phyloP scores from a whole-genome alignment of 805 yeast genomes.

The Candida maris region DNA sequence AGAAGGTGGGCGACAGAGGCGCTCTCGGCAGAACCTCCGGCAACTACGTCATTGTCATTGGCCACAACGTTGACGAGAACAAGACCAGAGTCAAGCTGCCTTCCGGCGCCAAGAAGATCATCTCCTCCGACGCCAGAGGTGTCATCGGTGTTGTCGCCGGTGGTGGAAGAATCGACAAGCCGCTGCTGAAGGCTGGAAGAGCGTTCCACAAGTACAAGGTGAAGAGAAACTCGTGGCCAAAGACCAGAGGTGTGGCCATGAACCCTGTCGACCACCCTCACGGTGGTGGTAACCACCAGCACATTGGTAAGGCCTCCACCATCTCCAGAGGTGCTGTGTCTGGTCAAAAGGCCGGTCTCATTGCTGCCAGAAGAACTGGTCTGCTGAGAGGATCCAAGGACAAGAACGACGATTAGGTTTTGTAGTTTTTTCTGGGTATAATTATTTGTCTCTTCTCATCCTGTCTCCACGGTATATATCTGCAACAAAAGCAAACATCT shows the following conservation, averaged over 20 bases:
- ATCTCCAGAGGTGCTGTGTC: constrained; percentile 99
- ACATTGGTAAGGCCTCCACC: constrained; percentile 99
- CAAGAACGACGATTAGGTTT: constrained; percentile 32
- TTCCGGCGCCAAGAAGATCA: constrained; percentile 97
- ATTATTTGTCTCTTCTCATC: not conserved
- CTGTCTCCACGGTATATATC: too few relatives aligned
- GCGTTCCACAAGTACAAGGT: constrained; percentile 99
- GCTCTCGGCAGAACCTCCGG: constrained; percentile 99
- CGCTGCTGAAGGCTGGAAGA: constrained; percentile 99
- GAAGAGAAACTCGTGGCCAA: constrained; percentile 99
- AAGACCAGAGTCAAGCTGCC: constrained; percentile 99
- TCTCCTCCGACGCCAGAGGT: constrained; percentile 97
- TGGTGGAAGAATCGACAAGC: constrained; percentile 99
- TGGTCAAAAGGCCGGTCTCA: constrained; percentile 99
- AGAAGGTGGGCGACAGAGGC: constrained; percentile 99
- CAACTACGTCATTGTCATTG: constrained; percentile 97
- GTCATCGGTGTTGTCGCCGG: constrained; percentile 99
- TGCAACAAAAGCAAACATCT: too few relatives aligned
- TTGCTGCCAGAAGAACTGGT: constrained; percentile 99
- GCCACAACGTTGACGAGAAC: constrained; percentile 99
- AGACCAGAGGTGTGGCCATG: constrained; percentile 99
- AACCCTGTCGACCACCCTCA: constrained; percentile 99
- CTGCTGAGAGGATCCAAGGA: constrained; percentile 98
- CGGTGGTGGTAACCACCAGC: constrained; percentile 99
- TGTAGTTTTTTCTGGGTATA: too few relatives aligned